phyloP scores from a whole-genome alignment of 129 eudicot genomes.

The Rutidosis leptorrhynchoides region DNA sequence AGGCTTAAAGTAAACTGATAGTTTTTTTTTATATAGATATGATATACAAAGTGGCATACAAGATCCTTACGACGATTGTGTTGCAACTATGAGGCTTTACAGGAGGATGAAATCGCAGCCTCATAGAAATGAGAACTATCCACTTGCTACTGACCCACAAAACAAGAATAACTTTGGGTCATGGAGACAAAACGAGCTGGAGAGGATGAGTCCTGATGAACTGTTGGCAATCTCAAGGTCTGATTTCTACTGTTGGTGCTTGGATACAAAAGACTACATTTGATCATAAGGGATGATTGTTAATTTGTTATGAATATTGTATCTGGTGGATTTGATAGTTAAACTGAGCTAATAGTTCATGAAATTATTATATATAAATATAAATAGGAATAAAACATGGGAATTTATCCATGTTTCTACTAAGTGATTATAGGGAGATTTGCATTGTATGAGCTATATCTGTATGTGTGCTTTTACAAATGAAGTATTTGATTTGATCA shows the following conservation, averaged over 20 bases:
- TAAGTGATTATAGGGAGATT: not conserved
- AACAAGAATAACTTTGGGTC: conserved; percentile 70
- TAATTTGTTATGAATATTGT: not conserved
- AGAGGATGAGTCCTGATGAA: conserved; percentile 81
- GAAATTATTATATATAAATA: not conserved
- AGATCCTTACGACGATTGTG: conserved; percentile 92
- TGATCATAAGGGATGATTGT: conserved; percentile 14
- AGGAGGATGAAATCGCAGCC: conserved; percentile 76
- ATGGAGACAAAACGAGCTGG: conserved; percentile 82
- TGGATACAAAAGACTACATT: conserved; percentile 52
- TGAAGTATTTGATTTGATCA: not conserved
- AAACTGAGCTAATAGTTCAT: not conserved
- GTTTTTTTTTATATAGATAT: conserved; percentile 41
- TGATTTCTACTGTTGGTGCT: conserved; percentile 97
- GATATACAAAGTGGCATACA: conserved; percentile 85
- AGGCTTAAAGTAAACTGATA: not conserved
- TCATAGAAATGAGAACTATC: conserved; percentile 66
- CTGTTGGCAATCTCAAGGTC: conserved; percentile 73
- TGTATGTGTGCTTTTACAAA: too few relatives aligned
- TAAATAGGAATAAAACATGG: not conserved
- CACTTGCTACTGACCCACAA: conserved; percentile 77
- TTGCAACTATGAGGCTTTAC: conserved; percentile 89
- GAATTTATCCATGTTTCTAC: not conserved
- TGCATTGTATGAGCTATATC: not conserved
- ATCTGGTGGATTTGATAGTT: not conserved